phyloP scores from a whole-genome alignment of 2,329 filamentous ascomycete species.

The Diaporthe humulicola region DNA sequence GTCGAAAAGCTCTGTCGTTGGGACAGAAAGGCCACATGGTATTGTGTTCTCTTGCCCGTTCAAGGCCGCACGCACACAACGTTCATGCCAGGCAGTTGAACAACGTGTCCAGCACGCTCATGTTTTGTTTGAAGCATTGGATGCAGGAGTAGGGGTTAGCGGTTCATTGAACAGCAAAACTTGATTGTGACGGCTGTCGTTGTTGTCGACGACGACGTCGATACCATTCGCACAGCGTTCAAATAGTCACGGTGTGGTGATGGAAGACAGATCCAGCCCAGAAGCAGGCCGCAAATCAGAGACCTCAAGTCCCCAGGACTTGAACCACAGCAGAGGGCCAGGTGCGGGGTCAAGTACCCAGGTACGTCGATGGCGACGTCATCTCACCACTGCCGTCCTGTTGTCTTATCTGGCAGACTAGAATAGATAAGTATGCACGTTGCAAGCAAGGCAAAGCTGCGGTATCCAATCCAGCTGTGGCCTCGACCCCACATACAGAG shows the following conservation, averaged over 20 bases:
- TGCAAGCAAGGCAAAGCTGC: too few relatives aligned
- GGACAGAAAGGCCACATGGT: not conserved
- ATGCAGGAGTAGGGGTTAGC: not conserved
- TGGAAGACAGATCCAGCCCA: not conserved
- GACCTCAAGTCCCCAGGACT: not conserved
- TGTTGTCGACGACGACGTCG: not conserved
- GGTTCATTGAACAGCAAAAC: not conserved
- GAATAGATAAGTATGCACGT: not conserved
- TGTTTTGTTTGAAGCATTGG: not conserved
- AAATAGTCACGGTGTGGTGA: not conserved
- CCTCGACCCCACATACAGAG: slow-evolving; percentile 15
- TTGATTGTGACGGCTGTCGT: not conserved
- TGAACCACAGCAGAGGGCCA: not conserved
- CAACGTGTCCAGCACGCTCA: not conserved
- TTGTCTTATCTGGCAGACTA: not conserved
- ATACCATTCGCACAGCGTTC: too few relatives aligned
- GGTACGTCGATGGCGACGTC: not conserved
- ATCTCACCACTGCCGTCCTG: not conserved
- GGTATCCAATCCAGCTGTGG: not conserved
- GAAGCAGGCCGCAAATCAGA: not conserved
- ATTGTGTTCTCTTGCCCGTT: not conserved
- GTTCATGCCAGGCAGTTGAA: not conserved
- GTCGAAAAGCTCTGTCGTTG: not conserved
- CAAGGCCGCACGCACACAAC: not conserved
- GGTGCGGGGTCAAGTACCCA: not conserved